Evolutionary conservation across 176 grass and related monocot genomes (phyloP), one percentile per base, ranked within the genome.

Genomic region (Cenchrus purpureus): DNA sequence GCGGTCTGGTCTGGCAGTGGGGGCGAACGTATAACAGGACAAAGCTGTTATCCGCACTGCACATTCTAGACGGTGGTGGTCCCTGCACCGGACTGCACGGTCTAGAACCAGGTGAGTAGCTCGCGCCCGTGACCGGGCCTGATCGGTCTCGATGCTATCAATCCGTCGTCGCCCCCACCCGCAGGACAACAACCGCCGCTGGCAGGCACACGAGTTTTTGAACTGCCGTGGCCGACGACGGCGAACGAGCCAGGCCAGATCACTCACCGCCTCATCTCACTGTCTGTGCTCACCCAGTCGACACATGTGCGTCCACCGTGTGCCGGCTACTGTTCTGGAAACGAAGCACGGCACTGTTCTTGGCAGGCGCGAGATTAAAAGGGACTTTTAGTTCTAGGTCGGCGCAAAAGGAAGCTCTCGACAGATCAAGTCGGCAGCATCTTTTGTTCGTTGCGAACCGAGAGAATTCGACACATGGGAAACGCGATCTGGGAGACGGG

Each of bases 51-150:
- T 44, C 73, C 68, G 22, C 25, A 17, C 75, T 58, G 82, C 87
- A 79, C 53, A 84, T 74, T 89, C 60, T 68, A 85, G 87, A 81
- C 70, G 61, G 11, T 8, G 82, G 45, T 85, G 76, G 61, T 80
- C 82, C 82, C 75, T 43, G 25, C 48, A 62, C 37, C 37, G 3
- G 37, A 40, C n/a, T 22, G 20, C n/a, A 49, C 12, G 43, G 55
- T 5, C 72, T 62, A 76, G 42, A 69, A 31, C 40, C 65, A 57
- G 49, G 80, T 40, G 68, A 25, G 50, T 40, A 40, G 37, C 37
- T 40, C 37, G 25, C 81, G 40, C 77, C 82, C 77, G 82, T 89
- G 87, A 81, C 68, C 37, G 37, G 37, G 37, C 37, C 87, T 60
- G 62, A 54, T 54, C 61, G 2, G 53, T 60, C 53, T 69, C 25